Percentiles rank a stretch among this genome's conserved stretches.
phyloP scores from a whole-genome alignment of 2,329 filamentous ascomycete genomes.

The Thielaviopsis ethacetica region DNA sequence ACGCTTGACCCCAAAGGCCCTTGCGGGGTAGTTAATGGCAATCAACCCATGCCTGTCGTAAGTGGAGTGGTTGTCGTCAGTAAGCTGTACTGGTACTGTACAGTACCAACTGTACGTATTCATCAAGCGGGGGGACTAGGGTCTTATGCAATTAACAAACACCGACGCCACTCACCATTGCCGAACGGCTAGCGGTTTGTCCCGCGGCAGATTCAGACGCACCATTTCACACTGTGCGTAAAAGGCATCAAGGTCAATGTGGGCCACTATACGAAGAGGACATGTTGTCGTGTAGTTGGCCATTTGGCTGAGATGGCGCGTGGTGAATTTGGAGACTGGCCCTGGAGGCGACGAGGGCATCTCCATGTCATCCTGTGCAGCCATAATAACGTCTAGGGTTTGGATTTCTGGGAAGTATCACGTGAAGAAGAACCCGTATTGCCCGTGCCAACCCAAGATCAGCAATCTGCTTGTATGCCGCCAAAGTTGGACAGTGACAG shows the following conservation, averaged over 20 bases:
- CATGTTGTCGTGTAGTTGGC: conserved; percentile 52
- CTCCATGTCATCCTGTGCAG: not conserved
- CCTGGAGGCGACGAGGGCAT: conserved; percentile 2
- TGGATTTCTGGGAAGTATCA: not conserved
- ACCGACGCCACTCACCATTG: conserved; percentile 51
- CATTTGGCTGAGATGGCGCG: conserved; percentile 65
- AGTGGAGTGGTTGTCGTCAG: conserved; percentile 11
- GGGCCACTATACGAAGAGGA: conserved; percentile 73
- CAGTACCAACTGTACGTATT: not conserved
- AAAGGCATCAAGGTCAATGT: conserved; percentile 93
- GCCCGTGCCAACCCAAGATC: not conserved
- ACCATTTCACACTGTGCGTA: conserved; percentile 96
- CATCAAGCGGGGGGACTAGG: not conserved
- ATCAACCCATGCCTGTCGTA: conserved; percentile 65
- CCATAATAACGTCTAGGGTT: not conserved
- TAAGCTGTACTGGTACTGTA: not conserved
- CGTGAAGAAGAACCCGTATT: not conserved
- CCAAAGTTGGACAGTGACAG: not conserved
- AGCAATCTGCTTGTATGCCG: not conserved
- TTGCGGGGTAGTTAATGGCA: conserved; percentile 87
- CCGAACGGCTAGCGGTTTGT: conserved; percentile 76
- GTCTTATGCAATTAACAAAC: not conserved
- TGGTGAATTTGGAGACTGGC: conserved; percentile 59
- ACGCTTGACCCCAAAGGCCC: conserved; percentile 60
- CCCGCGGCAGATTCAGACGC: conserved; percentile 55